Evolutionary conservation across 305 asterid genomes (phyloP).

Genomic region (Nicotiana rustica): DNA sequence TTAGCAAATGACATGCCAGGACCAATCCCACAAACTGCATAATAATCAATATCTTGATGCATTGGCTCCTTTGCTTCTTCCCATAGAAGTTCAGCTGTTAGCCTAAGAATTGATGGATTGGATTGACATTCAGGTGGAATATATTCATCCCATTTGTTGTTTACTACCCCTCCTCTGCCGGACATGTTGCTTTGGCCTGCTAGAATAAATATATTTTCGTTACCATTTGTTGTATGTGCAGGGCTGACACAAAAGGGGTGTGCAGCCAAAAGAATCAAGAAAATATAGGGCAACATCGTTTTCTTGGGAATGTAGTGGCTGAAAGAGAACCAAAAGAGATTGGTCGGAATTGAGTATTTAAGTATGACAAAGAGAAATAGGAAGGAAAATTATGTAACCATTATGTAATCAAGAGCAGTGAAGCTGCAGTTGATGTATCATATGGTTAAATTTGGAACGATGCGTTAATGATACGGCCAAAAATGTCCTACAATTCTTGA

Average conservation of each 20-base stretch:
- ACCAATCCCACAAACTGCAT: constrained; percentile 61
- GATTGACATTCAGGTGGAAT: constrained; percentile 53
- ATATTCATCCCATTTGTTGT: constrained; percentile 52
- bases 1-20: constrained; percentile 67
- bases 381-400: background rate
- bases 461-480: background rate
- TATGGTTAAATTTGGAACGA: background rate
- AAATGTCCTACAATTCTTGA: background rate
- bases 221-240: constrained; percentile 44
- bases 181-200: constrained; percentile 43
- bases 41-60: constrained; percentile 58
- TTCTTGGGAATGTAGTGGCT: background rate
- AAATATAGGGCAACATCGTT: constrained; percentile 9
- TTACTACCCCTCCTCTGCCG: constrained; percentile 62
- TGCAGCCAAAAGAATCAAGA: constrained; percentile 22
- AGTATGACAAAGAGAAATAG: background rate
- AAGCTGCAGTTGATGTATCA: background rate
- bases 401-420: background rate
- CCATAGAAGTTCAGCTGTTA: constrained; percentile 51
- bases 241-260: constrained; percentile 51
- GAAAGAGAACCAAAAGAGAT: background rate
- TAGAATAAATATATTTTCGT: background rate
- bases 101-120: constrained; percentile 46
- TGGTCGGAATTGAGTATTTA: background rate
- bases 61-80: constrained; percentile 70